phyloP scores from a whole-genome alignment of 2,329 filamentous ascomycete genomes.

The Claviceps cyperi region DNA sequence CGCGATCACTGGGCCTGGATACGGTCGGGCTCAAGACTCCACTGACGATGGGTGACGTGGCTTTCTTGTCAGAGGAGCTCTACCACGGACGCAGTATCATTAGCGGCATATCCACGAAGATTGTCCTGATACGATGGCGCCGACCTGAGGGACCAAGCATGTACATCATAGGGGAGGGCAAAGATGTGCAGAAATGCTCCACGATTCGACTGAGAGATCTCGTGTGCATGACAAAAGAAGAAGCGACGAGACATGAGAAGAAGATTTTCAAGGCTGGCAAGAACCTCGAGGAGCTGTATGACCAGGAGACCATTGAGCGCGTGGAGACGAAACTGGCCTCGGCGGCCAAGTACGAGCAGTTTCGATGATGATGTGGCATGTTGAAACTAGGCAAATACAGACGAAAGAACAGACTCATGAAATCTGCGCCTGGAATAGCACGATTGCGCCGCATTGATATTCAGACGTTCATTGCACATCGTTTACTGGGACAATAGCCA shows the following conservation, averaged over 20 bases:
- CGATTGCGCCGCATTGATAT: no score
- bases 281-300: constrained; percentile 59
- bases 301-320: constrained; percentile 45
- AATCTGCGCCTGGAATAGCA: no score
- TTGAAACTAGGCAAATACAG: neutral
- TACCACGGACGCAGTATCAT: constrained; percentile 72
- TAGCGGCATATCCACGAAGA: constrained; percentile 64
- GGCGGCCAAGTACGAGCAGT: constrained; percentile 45
- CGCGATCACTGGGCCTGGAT: constrained; percentile 25
- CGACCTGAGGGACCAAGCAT: constrained; percentile 46
- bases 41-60: constrained; percentile 64
- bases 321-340: constrained; percentile 56
- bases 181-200: constrained; percentile 66
- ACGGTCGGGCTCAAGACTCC: constrained; percentile 62
- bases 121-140: constrained; percentile 70
- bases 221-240: constrained; percentile 88
- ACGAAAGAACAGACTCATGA: no score
- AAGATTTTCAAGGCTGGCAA: constrained; percentile 59
- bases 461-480: neutral
- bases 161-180: constrained; percentile 44
- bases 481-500: no score
- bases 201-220: constrained; percentile 54
- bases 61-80: constrained; percentile 80
- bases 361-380: constrained; percentile 18
- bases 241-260: constrained; percentile 66